A percentile compares a stretch with the other conserved stretches of the same genome.
These are phyloP conservation scores for Penicillium diatomitis DNA, from an alignment of 495 filamentous ascomycete species.

Conservation along the genomic window DNA sequence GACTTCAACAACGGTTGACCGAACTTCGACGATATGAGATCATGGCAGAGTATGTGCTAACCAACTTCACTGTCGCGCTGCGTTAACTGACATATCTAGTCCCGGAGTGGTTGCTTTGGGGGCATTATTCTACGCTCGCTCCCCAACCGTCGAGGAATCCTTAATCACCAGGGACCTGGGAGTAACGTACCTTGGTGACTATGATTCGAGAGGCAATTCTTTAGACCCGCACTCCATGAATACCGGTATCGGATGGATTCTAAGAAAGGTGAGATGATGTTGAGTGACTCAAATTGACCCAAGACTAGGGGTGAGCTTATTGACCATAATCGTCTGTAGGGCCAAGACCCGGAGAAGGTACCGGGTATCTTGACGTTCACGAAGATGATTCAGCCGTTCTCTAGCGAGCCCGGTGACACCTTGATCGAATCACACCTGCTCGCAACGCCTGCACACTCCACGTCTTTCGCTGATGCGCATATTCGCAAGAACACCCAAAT, in stretches of 20 bases:
- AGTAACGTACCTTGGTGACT: not conserved
- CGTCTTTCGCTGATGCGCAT: not conserved
- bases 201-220: not conserved
- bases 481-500: not conserved
- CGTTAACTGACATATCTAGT: too few relatives aligned
- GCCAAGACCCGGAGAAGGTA: not conserved
- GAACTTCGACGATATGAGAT: too few relatives aligned
- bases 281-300: too few relatives aligned
- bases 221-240: not conserved
- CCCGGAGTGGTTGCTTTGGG: not conserved
- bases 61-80: not conserved
- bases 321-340: too few relatives aligned
- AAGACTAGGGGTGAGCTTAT: too few relatives aligned
- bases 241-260: conserved; percentile 1
- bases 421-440: not conserved
- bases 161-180: not conserved
- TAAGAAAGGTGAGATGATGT: too few relatives aligned
- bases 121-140: not conserved
- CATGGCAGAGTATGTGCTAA: too few relatives aligned
- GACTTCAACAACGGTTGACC: not conserved
- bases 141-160: not conserved
- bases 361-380: not conserved
- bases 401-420: not conserved
- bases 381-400: not conserved
- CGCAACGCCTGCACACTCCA: not conserved